Conservation (phyloP, 176 grass and related monocot genomes). For the Puya raimondii region DNA sequence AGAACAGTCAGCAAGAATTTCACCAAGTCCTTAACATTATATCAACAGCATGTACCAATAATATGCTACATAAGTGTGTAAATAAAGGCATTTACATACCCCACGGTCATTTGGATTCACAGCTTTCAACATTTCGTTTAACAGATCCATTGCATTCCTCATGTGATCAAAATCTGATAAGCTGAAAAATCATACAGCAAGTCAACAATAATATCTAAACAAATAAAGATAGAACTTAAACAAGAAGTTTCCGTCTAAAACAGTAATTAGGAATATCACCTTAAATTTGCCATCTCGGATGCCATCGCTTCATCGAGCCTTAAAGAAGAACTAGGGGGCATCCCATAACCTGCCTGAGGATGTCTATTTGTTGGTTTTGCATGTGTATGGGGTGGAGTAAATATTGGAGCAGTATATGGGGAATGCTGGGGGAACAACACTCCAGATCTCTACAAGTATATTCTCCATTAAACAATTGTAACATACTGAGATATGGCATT, state of each 20-base stretch:
- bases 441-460: constrained; percentile 48
- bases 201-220: constrained; percentile 6
- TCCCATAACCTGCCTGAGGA: constrained; percentile 31
- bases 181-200: constrained; percentile 29
- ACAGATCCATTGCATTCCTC: constrained; percentile 38
- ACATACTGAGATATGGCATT: no score
- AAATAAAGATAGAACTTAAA: constrained; percentile 5
- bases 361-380: constrained; percentile 25
- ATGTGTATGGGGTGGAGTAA: constrained; percentile 35
- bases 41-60: neutral
- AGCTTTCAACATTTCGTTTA: constrained; percentile 78
- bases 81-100: constrained; percentile 28
- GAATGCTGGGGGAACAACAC: constrained; percentile 55
- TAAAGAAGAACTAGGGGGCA: constrained; percentile 39
- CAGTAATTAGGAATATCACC: constrained; percentile 20
- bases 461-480: constrained; percentile 2
- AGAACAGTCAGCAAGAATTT: neutral
- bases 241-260: neutral
- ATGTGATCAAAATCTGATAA: constrained; percentile 51
- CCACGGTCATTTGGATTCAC: constrained; percentile 50
- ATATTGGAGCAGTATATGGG: constrained; percentile 48
- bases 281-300: constrained; percentile 45
- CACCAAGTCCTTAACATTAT: neutral
- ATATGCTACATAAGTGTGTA: no score
- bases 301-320: constrained; percentile 73